Evolutionary conservation across 2,329 filamentous ascomycete species (phyloP).

Genomic region (Lachnellula arida): DNA sequence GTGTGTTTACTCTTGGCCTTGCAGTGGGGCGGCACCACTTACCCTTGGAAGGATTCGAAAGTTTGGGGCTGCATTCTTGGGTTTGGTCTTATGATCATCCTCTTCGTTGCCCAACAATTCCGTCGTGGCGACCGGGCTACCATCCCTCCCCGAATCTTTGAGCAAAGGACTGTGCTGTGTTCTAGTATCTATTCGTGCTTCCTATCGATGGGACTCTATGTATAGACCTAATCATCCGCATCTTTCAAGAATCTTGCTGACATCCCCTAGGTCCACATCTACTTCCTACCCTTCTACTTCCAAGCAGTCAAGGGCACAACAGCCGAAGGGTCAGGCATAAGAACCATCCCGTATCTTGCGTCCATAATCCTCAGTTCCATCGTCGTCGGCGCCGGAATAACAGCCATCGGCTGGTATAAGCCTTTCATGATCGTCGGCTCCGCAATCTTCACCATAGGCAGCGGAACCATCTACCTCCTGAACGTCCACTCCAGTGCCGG

Average conservation of each 20-base stretch:
- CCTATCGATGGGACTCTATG: constrained; percentile 32
- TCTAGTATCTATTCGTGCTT: constrained; percentile 33
- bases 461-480: constrained; percentile 40
- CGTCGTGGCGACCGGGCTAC: constrained; percentile 45
- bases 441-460: constrained; percentile 39
- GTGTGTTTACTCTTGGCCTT: constrained; percentile 43
- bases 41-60: constrained; percentile 40
- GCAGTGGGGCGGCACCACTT: constrained; percentile 43
- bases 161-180: constrained; percentile 34
- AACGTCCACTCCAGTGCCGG: constrained; percentile 39
- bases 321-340: constrained; percentile 37
- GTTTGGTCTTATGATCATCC: constrained; percentile 30
- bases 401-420: constrained; percentile 39
- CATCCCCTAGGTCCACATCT: constrained; percentile 46
- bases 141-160: constrained; percentile 43
- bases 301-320: constrained; percentile 41
- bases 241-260: constrained; percentile 34
- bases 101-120: constrained; percentile 39
- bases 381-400: constrained; percentile 37
- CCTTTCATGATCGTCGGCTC: constrained; percentile 43
- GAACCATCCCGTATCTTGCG: constrained; percentile 41
- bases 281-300: constrained; percentile 47
- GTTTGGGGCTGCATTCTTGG: constrained; percentile 43
- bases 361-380: constrained; percentile 40
- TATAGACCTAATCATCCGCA: constrained; percentile 9